Evolutionary conservation across 1,139 yeast genomes (phyloP).

Genomic region (Wickerhamiella pararugosa): DNA sequence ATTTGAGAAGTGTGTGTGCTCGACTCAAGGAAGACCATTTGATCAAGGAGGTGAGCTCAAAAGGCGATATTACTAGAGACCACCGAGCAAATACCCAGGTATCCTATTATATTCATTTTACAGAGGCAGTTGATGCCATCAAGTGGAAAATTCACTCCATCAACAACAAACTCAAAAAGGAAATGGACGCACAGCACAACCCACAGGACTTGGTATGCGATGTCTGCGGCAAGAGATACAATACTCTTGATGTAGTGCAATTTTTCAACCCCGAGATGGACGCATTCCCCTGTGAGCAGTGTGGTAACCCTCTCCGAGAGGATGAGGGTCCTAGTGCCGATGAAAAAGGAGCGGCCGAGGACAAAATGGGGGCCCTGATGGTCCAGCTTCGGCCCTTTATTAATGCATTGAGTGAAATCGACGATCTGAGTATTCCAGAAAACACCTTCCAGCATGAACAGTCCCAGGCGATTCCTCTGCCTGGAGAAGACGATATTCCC

Average conservation of each 20-base stretch:
- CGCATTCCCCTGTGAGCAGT: constrained; percentile 71
- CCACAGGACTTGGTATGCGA: constrained; percentile 94
- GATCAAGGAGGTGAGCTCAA: constrained; percentile 41
- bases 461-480: constrained; percentile 72
- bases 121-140: constrained; percentile 88
- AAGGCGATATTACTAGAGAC: constrained; percentile 57
- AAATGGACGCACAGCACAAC: constrained; percentile 61
- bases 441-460: constrained; percentile 73
- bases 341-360: constrained; percentile 42
- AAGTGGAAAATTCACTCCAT: constrained; percentile 92
- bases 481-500: constrained; percentile 22
- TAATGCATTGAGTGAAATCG: constrained; percentile 67
- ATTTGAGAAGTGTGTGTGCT: constrained; percentile 68
- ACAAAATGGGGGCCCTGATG: constrained; percentile 71
- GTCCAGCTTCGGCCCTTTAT: constrained; percentile 80
- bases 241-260: constrained; percentile 79
- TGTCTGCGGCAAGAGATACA: constrained; percentile 61
- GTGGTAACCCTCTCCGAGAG: constrained; percentile 61
- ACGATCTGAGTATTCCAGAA: constrained; percentile 72
- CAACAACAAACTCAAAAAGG: constrained; percentile 64
- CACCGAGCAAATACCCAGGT: constrained; percentile 59
- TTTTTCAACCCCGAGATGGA: constrained; percentile 64
- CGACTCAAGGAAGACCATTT: constrained; percentile 72
- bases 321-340: constrained; percentile 83
- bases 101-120: constrained; percentile 73